phyloP scores from a whole-genome alignment of 1,139 yeast genomes.

The Blastobotrys buckinghamii region DNA sequence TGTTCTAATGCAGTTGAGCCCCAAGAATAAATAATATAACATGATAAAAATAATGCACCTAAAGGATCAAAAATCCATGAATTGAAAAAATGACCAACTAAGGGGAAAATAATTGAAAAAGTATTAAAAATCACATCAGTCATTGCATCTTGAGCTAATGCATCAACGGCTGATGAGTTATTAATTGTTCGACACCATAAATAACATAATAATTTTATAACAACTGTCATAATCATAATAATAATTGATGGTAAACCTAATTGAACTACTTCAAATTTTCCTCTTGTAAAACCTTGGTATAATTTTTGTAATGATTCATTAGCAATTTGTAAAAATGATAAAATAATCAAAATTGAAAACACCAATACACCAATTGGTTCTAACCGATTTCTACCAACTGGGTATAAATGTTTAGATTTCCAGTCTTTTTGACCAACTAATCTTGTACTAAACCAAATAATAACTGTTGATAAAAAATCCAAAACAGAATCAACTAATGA shows the following conservation, averaged over 20 bases:
- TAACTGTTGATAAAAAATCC: conserved; percentile 69
- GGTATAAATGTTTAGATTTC: conserved; percentile 43
- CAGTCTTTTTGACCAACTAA: conserved; percentile 53
- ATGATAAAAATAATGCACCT: conserved; percentile 61
- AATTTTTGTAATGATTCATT: conserved; percentile 46
- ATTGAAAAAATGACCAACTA: conserved; percentile 46
- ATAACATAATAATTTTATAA: conserved; percentile 56
- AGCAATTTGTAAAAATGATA: conserved; percentile 70
- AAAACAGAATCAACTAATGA: conserved; percentile 71
- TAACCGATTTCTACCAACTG: conserved; percentile 65
- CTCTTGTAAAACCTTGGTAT: conserved; percentile 22
- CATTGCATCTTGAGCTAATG: conserved; percentile 75
- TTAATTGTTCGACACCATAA: conserved; percentile 55
- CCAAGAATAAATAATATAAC: conserved; percentile 65
- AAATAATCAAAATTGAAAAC: conserved; percentile 63
- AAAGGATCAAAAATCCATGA: conserved; percentile 72
- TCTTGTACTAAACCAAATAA: conserved; percentile 58
- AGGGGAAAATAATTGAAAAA: conserved; percentile 66
- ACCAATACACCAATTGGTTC: conserved; percentile 78
- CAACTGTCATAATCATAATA: conserved; percentile 60
- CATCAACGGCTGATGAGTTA: conserved; percentile 64
- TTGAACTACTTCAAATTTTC: conserved; percentile 34
- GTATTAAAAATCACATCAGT: conserved; percentile 70
- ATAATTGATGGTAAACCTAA: conserved; percentile 50
- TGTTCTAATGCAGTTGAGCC: conserved; percentile 56